Conservation (phyloP, 495 filamentous ascomycete species). For the Copromyces sp. region DNA sequence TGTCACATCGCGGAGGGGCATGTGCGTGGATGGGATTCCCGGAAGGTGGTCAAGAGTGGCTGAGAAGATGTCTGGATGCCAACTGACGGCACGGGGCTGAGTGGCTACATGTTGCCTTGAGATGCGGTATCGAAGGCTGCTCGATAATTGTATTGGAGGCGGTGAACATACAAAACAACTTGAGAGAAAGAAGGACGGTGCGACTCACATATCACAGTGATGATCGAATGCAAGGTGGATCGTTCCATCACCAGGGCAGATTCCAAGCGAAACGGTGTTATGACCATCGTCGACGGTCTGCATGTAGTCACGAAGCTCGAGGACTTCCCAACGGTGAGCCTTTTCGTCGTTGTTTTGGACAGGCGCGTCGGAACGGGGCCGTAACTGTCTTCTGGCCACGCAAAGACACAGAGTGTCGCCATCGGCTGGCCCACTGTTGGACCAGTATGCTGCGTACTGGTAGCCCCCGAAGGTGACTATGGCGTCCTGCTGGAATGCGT, state of each 20-base stretch:
- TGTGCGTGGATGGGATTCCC: slow-evolving; percentile 22
- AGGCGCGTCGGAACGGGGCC: slow-evolving; percentile 2
- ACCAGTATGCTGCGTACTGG: slow-evolving; percentile 39
- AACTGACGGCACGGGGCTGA: slow-evolving; percentile 21
- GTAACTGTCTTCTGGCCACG: slow-evolving; percentile 31
- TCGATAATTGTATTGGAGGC: slow-evolving; percentile 3
- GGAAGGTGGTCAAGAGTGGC: slow-evolving; percentile 29
- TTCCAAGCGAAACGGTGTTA: slow-evolving; percentile 40
- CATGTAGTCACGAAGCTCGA: slow-evolving; percentile 36
- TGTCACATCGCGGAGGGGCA: slow-evolving; percentile 31
- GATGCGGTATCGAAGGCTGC: slow-evolving; percentile 32
- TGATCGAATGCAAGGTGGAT: slow-evolving; percentile 40
- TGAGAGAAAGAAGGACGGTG: not conserved
- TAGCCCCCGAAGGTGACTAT: slow-evolving; percentile 29
- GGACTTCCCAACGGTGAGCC: slow-evolving; percentile 26
- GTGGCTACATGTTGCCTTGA: slow-evolving; percentile 27
- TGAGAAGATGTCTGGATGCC: slow-evolving; percentile 32
- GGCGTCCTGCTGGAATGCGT: slow-evolving; percentile 35
- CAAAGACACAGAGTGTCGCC: slow-evolving; percentile 33
- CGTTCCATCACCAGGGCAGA: slow-evolving; percentile 36
- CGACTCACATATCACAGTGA: slow-evolving; percentile 29
- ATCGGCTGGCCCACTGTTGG: slow-evolving; percentile 10
- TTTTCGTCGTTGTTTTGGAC: not conserved
- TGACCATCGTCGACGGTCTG: slow-evolving; percentile 41
- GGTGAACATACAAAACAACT: not conserved